Percentiles rank a stretch among this genome's conserved stretches.
These are phyloP conservation scores for Neurospora africana DNA, from an alignment of 495 filamentous ascomycete species.

Conservation along the genomic window DNA sequence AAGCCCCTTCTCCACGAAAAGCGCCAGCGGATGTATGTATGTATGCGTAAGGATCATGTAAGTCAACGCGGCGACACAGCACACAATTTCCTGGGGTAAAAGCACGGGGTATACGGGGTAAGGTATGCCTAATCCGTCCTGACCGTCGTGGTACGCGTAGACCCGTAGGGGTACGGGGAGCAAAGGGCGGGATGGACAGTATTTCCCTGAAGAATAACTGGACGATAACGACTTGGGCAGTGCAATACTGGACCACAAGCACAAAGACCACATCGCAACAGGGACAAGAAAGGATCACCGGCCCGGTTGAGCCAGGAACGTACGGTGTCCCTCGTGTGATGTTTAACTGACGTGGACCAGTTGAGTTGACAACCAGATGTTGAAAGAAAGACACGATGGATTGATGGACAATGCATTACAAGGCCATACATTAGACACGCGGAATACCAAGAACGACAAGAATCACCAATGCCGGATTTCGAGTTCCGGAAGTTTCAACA, in stretches of 20 bases:
- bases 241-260: neutral
- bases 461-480: neutral
- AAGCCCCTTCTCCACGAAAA: neutral
- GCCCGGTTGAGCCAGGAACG: neutral
- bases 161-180: neutral
- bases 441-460: neutral
- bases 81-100: neutral
- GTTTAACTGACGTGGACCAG: neutral
- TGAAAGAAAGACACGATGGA: neutral
- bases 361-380: neutral
- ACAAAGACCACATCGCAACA: neutral
- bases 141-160: neutral
- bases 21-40: neutral
- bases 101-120: neutral
- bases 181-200: neutral
- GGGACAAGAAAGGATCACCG: neutral
- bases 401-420: neutral
- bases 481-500: neutral
- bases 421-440: neutral
- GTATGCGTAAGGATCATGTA: neutral
- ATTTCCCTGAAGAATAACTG: neutral
- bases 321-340: neutral
- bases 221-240: neutral
- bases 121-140: neutral
- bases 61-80: neutral